Evolutionary conservation across 2,329 filamentous ascomycete genomes (phyloP).

Genomic region (Exophiala phaeomuriformis): DNA sequence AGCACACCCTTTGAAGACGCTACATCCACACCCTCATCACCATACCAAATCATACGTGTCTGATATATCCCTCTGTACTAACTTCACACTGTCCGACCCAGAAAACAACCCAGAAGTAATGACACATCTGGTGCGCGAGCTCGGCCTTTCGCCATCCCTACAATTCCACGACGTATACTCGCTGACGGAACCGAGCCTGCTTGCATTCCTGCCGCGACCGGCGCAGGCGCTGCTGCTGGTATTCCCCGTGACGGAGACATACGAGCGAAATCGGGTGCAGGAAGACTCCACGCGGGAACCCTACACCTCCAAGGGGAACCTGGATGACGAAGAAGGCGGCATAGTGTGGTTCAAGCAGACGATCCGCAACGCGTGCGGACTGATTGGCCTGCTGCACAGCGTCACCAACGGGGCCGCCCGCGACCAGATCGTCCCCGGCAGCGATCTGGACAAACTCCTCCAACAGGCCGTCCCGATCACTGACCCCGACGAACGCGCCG

Average conservation of each 20-base stretch:
- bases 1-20: background rate
- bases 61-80: background rate
- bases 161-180: constrained; percentile 87
- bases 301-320: constrained; percentile 60
- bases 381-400: constrained; percentile 82
- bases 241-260: constrained; percentile 73
- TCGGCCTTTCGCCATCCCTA: constrained; percentile 72
- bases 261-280: constrained; percentile 64
- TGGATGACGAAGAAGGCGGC: constrained; percentile 51
- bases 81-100: constrained; percentile 25
- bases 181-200: constrained; percentile 74
- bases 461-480: constrained; percentile 61
- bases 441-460: constrained; percentile 51
- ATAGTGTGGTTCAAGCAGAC: constrained; percentile 91
- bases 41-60: too few species aligned
- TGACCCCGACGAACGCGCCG: constrained; percentile 57
- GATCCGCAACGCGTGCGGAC: constrained; percentile 84
- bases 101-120: constrained; percentile 83
- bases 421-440: constrained; percentile 50
- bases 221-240: constrained; percentile 84
- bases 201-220: constrained; percentile 81
- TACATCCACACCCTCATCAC: background rate
- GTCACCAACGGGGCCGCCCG: constrained; percentile 68
- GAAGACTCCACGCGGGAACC: constrained; percentile 61
- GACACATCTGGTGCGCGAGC: constrained; percentile 69